Percentiles rank a stretch among this genome's conserved stretches.
These are phyloP conservation scores for Tillandsia fasciculata DNA, from an alignment of 176 grass and related monocot species.

Conservation along the genomic window DNA sequence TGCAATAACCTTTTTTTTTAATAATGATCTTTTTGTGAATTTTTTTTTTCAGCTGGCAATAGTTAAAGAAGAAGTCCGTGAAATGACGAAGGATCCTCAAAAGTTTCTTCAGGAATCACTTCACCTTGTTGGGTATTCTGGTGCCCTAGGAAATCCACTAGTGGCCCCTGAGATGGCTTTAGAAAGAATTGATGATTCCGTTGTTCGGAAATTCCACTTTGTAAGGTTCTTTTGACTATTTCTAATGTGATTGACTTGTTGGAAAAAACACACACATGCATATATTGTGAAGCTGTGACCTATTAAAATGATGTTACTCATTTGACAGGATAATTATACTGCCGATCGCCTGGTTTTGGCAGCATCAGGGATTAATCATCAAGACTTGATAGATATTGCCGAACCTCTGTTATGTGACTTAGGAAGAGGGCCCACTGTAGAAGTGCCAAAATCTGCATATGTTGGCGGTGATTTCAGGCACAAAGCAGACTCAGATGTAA, in stretches of 20 bases:
- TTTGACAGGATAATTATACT: slow-evolving; percentile 64
- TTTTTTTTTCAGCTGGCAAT: slow-evolving; percentile 42
- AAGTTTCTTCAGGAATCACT: slow-evolving; percentile 59
- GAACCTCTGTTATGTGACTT: slow-evolving; percentile 66
- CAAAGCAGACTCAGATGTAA: slow-evolving; percentile 54
- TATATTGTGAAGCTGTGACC: background rate
- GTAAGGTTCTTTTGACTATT: slow-evolving; percentile 24
- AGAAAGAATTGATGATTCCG: slow-evolving; percentile 24
- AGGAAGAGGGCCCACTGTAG: slow-evolving; percentile 33
- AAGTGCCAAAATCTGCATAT: slow-evolving; percentile 66
- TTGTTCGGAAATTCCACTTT: slow-evolving; percentile 54
- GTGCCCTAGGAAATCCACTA: slow-evolving; percentile 58
- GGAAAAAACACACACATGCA: background rate
- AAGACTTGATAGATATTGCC: slow-evolving; percentile 50
- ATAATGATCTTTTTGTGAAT: slow-evolving; percentile 6
- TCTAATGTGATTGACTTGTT: background rate
- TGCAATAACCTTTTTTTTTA: slow-evolving; percentile 1
- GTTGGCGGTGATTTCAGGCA: slow-evolving; percentile 69
- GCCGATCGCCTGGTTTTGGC: slow-evolving; percentile 79
- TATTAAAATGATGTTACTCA: background rate
- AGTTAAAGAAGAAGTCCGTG: slow-evolving; percentile 40
- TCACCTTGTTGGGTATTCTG: slow-evolving; percentile 54
- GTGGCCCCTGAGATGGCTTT: slow-evolving; percentile 40
- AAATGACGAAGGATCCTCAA: slow-evolving; percentile 41
- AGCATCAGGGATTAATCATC: slow-evolving; percentile 74